Evolutionary conservation across 1,284 basidiomycete genomes (phyloP), one percentile per base, ranked within the genome.

Genomic region (Schizopora paradoxa): DNA sequence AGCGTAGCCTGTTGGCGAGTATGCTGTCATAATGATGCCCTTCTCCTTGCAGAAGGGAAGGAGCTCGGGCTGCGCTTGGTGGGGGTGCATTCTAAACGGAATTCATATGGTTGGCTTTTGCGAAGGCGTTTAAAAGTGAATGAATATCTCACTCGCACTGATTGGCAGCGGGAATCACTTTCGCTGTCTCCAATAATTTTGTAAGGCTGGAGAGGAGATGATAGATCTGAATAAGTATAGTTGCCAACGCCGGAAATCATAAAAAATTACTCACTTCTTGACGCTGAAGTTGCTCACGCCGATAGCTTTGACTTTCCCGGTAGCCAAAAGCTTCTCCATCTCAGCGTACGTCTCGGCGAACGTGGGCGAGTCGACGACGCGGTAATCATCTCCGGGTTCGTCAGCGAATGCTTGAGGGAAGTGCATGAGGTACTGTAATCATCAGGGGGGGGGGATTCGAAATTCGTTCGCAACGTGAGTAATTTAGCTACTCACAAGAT

Each of bases 261-360:
- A 10, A 37, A 22, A 11, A 45, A 26, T 31, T 11, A 46, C 44
- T 16, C 18, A 50, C 48, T 45, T 50, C 18, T 50, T 50, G 3
- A 46, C 44, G 27, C 48, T 42, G 41, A 49, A 39, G 25, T 45
- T 41, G 37, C 56, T 45, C 54, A 50, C 57, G 7, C 73, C 74
- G 49, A 77, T 76, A 3, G 72, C 67, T 57, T 66, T 67, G 34
- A 68, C 69, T 58, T 70, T 72, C 37, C 68, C 69, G 10, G 59
- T 62, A 23, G 51, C 61, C 39, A 67, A 59, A 1, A 70, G 49
- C 46, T 66, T 68, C 60, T 76, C 76, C 73, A 75, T 74, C 46
- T 70, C 66, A 21, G 60, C 59, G 76, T 76, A 79, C 0, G 74
- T 76, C 41, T 77, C 61, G 47, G 61, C 60, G 51, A 74, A 65